Evolutionary conservation across 768 basidiomycete species (phyloP).

Genomic region (Phaffia tasmanica): DNA sequence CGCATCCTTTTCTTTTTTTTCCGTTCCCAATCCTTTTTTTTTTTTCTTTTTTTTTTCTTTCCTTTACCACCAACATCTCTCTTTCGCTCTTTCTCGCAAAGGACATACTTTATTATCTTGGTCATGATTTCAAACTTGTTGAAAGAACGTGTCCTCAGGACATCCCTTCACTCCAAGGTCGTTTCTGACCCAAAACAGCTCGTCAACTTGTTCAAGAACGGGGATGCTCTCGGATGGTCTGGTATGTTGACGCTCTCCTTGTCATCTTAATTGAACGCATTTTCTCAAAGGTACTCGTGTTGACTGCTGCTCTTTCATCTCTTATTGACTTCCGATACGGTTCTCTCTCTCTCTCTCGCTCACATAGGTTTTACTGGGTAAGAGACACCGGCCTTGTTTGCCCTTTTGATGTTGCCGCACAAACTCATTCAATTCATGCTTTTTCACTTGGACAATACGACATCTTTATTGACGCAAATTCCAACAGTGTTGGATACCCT

Average conservation of each 20-base stretch:
- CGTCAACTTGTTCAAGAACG: slow-evolving; percentile 27
- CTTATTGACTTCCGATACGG: background rate
- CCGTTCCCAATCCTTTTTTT: too few species aligned
- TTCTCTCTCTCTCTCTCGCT: background rate
- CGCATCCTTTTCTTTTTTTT: too few species aligned
- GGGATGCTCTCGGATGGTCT: slow-evolving; percentile 18
- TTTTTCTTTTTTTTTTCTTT: too few species aligned
- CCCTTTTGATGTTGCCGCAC: background rate
- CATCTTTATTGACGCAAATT: slow-evolving; percentile 17
- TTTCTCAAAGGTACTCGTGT: slow-evolving; percentile 1
- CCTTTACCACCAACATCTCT: too few species aligned
- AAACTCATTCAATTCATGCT: background rate
- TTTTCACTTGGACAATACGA: background rate
- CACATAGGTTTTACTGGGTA: background rate
- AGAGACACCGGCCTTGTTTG: background rate
- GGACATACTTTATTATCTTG: background rate
- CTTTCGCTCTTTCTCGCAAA: too few species aligned
- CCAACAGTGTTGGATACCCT: slow-evolving; percentile 30
- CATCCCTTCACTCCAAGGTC: slow-evolving; percentile 10
- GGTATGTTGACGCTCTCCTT: background rate
- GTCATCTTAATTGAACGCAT: background rate
- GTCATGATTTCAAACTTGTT: slow-evolving; percentile 1
- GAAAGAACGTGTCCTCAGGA: slow-evolving; percentile 3
- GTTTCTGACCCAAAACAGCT: slow-evolving; percentile 6
- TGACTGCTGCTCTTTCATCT: background rate